A percentile compares a stretch with the other conserved stretches of the same genome.
Evolutionary conservation across 2,329 filamentous ascomycete species (phyloP).

Genomic region (Aspergillus uvarum): DNA sequence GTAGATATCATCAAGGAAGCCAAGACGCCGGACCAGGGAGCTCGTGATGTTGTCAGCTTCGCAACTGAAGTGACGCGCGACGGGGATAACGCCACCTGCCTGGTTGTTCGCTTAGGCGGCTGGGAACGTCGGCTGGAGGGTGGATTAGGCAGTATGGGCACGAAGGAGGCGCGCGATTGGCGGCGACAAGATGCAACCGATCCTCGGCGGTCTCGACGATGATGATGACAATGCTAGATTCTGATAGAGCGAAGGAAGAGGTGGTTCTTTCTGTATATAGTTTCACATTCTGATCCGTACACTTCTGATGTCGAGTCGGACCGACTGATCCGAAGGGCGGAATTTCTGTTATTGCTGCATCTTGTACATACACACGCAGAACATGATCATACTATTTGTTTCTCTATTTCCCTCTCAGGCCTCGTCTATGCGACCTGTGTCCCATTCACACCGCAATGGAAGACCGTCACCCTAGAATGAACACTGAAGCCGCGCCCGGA

Average conservation of each 20-base stretch:
- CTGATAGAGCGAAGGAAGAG: conserved; percentile 5
- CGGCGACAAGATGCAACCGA: conserved; percentile 77
- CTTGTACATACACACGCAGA: conserved; percentile 2
- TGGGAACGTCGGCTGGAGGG: conserved; percentile 71
- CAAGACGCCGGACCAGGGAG: conserved; percentile 81
- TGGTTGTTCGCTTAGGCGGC: conserved; percentile 63
- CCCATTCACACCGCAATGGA: background rate
- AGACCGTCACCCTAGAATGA: background rate
- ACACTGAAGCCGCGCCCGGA: background rate
- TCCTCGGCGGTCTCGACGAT: conserved; percentile 67
- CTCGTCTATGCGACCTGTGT: background rate
- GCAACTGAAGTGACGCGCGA: conserved; percentile 77
- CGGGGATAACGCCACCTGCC: conserved; percentile 63
- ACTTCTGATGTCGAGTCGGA: background rate
- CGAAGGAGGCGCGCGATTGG: conserved; percentile 86
- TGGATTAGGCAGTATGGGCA: conserved; percentile 82
- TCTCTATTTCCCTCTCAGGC: background rate
- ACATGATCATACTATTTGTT: background rate
- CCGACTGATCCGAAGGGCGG: background rate
- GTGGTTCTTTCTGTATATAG: conserved; percentile 6
- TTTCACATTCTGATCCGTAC: background rate
- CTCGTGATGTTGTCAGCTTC: conserved; percentile 76
- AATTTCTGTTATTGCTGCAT: background rate
- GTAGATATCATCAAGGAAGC: conserved; percentile 95
- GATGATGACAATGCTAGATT: conserved; percentile 15